phyloP scores from a whole-genome alignment of 305 asterid species.

The Ilex paraguariensis region DNA sequence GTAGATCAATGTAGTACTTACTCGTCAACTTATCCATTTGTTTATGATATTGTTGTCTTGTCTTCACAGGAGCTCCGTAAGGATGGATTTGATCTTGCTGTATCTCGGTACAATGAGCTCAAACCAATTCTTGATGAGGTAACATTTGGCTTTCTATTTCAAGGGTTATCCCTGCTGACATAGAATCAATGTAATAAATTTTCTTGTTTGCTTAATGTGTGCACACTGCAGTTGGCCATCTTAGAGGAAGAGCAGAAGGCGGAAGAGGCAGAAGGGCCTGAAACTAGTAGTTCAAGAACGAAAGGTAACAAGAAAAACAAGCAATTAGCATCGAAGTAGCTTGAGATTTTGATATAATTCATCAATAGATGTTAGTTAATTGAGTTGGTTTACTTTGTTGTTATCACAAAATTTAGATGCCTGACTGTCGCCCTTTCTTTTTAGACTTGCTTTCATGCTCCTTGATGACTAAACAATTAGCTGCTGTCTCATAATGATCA shows the following conservation, averaged over 20 bases:
- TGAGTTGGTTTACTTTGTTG: too few relatives aligned
- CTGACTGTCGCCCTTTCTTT: too few relatives aligned
- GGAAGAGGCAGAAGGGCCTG: constrained; percentile 76
- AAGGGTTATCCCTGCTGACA: not conserved
- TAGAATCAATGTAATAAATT: not conserved
- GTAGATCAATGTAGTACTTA: too few relatives aligned
- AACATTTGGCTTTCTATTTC: constrained; percentile 1
- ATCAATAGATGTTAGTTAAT: too few relatives aligned
- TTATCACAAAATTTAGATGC: too few relatives aligned
- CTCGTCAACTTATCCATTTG: not conserved
- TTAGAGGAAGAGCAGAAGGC: constrained; percentile 94
- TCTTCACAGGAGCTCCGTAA: constrained; percentile 73
- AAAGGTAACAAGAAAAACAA: constrained; percentile 46
- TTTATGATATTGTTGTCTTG: constrained; percentile 9
- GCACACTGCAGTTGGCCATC: constrained; percentile 57
- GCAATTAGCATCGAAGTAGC: too few relatives aligned
- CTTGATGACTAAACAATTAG: too few relatives aligned
- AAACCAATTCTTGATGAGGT: constrained; percentile 98
- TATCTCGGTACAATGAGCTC: constrained; percentile 84
- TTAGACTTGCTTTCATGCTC: too few relatives aligned
- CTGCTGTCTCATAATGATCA: too few relatives aligned
- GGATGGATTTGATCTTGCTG: constrained; percentile 97
- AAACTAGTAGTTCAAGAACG: constrained; percentile 58
- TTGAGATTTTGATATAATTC: too few relatives aligned
- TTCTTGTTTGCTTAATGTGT: constrained; percentile 1